Conservation (phyloP, 75 land plant species). For the Gnetum montanum region DNA sequence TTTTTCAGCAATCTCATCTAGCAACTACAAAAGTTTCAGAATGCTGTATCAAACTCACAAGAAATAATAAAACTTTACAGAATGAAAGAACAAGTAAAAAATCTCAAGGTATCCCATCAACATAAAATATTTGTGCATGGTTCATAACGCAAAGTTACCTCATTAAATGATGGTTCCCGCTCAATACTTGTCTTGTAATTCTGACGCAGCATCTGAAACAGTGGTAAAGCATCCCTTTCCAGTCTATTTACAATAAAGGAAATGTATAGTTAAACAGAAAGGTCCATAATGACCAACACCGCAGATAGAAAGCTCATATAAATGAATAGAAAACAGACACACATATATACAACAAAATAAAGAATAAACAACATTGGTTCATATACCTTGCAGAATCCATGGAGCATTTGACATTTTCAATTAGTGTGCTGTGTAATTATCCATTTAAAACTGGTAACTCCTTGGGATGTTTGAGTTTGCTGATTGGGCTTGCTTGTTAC, state of each 20-base stretch:
- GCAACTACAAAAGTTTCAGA: constrained; percentile 28
- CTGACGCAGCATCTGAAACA: constrained; percentile 64
- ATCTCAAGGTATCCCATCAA: background rate
- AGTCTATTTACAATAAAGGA: constrained; percentile 31
- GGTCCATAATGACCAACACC: too few species aligned
- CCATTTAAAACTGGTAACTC: too few species aligned
- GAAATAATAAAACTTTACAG: background rate
- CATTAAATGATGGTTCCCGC: constrained; percentile 68
- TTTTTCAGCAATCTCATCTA: constrained; percentile 77
- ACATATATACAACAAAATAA: too few species aligned
- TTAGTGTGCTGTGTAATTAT: too few species aligned
- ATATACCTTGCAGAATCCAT: too few species aligned
- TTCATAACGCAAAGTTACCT: constrained; percentile 28
- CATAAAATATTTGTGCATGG: background rate
- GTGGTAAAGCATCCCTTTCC: constrained; percentile 91
- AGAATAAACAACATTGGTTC: too few species aligned
- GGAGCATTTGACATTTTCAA: too few species aligned
- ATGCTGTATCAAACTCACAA: background rate
- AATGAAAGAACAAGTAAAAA: background rate
- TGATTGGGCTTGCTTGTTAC: too few species aligned
- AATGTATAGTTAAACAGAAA: too few species aligned
- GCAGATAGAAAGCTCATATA: too few species aligned
- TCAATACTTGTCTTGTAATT: constrained; percentile 65
- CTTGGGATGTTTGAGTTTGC: too few species aligned
- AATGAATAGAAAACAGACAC: too few species aligned